These are phyloP conservation scores for Neopestalotiopsis sp. DNA, from an alignment of 2,329 filamentous ascomycete species.

Conservation along the genomic window DNA sequence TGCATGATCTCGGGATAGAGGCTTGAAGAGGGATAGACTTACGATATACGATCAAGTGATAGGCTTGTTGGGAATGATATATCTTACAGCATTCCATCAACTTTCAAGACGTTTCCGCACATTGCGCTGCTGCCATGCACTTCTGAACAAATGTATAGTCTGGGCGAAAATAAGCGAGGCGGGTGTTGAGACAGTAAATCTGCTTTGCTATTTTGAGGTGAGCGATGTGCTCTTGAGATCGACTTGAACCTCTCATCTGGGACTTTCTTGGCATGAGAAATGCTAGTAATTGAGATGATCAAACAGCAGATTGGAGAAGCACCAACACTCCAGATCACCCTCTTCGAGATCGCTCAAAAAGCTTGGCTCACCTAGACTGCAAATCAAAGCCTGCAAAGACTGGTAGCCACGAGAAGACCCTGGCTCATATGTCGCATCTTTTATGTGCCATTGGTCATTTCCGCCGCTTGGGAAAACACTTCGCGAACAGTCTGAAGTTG, in stretches of 20 bases:
- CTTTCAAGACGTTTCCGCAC: too few species aligned
- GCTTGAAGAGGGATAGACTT: too few species aligned
- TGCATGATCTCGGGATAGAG: constrained; percentile 11
- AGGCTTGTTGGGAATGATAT: too few species aligned
- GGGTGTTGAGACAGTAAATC: background rate
- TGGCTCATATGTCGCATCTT: background rate
- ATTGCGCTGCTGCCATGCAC: too few species aligned
- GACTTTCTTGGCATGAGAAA: background rate
- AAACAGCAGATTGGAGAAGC: background rate
- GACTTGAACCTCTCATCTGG: too few species aligned
- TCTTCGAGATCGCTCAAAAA: background rate
- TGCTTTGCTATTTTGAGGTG: background rate
- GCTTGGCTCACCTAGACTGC: background rate
- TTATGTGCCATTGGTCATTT: background rate
- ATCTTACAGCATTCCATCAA: too few species aligned
- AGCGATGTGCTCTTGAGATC: background rate
- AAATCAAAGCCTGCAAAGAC: background rate
- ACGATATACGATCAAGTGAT: too few species aligned
- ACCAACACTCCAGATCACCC: background rate
- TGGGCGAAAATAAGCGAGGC: background rate
- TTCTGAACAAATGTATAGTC: too few species aligned
- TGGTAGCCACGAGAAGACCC: background rate
- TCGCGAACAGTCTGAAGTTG: constrained; percentile 9
- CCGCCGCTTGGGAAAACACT: background rate
- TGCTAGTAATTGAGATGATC: background rate